A percentile compares a stretch with the other conserved stretches of the same genome.
phyloP scores from a whole-genome alignment of 768 basidiomycete species.

The Boletus rubropictus region DNA sequence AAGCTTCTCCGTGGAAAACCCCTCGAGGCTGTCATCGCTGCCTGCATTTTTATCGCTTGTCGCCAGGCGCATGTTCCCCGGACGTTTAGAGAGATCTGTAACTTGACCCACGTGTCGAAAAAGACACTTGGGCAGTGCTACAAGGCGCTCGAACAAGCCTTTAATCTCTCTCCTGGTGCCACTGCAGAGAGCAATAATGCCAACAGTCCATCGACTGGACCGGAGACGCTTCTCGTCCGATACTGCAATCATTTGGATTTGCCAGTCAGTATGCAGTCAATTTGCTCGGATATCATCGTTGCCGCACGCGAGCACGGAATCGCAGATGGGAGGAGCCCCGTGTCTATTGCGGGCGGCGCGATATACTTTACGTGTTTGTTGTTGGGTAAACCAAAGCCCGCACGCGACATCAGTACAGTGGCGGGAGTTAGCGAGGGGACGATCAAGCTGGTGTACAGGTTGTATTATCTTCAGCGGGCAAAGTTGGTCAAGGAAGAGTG shows the following conservation, averaged over 20 bases:
- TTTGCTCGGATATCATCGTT: slow-evolving; percentile 77
- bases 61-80: slow-evolving; percentile 92
- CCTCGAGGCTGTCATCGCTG: slow-evolving; percentile 89
- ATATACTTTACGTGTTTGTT: slow-evolving; percentile 90
- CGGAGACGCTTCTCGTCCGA: slow-evolving; percentile 84
- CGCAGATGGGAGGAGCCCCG: slow-evolving; percentile 89
- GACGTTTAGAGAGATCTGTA: slow-evolving; percentile 94
- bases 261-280: slow-evolving; percentile 74
- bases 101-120: slow-evolving; percentile 89
- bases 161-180: slow-evolving; percentile 82
- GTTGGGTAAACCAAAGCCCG: slow-evolving; percentile 66
- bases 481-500: slow-evolving; percentile 81
- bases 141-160: slow-evolving; percentile 81
- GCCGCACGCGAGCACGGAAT: slow-evolving; percentile 78
- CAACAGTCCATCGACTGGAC: slow-evolving; percentile 51
- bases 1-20: slow-evolving; percentile 88
- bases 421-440: slow-evolving; percentile 96
- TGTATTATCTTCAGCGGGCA: slow-evolving; percentile 69
- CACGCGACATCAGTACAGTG: slow-evolving; percentile 82
- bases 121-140: slow-evolving; percentile 93
- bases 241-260: slow-evolving; percentile 92
- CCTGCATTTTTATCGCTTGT: slow-evolving; percentile 97
- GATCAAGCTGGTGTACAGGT: slow-evolving; percentile 81
- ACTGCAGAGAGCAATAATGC: slow-evolving; percentile 43
- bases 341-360: slow-evolving; percentile 97